Conservation (phyloP, 2,329 filamentous ascomycete genomes). For the Dothidotthia symphoricarpi region DNA sequence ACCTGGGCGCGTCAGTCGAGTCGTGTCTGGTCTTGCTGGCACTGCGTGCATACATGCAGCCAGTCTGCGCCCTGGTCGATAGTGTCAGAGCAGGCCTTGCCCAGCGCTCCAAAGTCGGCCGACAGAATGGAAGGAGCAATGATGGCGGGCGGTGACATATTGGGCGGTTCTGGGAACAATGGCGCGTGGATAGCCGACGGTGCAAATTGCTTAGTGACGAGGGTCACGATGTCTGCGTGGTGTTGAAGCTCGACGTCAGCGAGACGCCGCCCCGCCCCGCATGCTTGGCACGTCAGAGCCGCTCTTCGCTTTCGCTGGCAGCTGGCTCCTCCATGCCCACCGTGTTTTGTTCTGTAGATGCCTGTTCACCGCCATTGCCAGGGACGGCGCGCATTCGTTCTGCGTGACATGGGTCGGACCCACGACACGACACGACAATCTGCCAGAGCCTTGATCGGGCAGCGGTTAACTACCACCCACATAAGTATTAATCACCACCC, state of each 20-base stretch:
- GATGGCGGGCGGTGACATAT: conserved; percentile 86
- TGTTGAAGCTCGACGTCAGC: conserved; percentile 28
- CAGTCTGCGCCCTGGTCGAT: conserved; percentile 75
- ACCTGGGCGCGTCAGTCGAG: conserved; percentile 74
- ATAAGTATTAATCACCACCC: no score
- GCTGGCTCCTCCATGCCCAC: no score
- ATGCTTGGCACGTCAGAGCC: conserved; percentile 22
- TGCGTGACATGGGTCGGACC: no score
- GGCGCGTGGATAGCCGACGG: conserved; percentile 4
- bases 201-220: conserved; percentile 19
- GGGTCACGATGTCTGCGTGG: conserved; percentile 33
- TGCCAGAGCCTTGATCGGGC: no score
- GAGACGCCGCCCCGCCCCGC: conserved; percentile 17
- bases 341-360: no score
- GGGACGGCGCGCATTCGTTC: no score
- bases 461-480: no score
- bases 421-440: no score
- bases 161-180: conserved; percentile 30
- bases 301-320: no score
- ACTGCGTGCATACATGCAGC: conserved; percentile 36
- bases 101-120: conserved; percentile 88
- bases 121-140: conserved; percentile 98
- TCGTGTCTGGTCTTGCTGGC: conserved; percentile 1
- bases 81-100: conserved; percentile 79
- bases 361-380: no score